Evolutionary conservation across 306 rosid genomes (phyloP).

Genomic region (Canavalia gladiata): DNA sequence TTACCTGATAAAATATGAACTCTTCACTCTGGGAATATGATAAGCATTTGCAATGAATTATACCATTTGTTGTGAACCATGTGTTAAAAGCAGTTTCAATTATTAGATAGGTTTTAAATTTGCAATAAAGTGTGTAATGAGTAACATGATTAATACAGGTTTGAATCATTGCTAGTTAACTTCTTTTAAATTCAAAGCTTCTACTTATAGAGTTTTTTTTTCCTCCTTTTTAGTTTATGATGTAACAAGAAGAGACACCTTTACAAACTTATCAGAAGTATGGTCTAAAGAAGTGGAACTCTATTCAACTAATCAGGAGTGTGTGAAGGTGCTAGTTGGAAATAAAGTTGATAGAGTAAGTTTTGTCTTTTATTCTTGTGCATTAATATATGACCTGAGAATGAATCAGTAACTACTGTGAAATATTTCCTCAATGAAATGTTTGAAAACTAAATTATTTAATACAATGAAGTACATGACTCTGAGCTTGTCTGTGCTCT

Average conservation of each 20-base stretch:
- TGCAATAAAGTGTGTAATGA: neutral
- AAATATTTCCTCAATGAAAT: constrained; percentile 27
- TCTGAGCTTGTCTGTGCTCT: constrained; percentile 28
- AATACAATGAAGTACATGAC: neutral
- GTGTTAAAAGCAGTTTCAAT: constrained; percentile 63
- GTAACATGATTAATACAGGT: neutral
- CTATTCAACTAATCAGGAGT: constrained; percentile 81
- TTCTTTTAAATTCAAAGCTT: constrained; percentile 17
- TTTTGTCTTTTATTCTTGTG: constrained; percentile 39
- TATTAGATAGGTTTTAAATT: neutral
- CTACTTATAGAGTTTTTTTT: constrained; percentile 11
- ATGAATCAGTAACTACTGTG: constrained; percentile 1
- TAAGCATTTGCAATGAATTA: constrained; percentile 8
- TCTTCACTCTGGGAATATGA: neutral
- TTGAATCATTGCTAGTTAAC: neutral
- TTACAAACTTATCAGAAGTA: constrained; percentile 79
- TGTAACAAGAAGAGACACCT: constrained; percentile 89
- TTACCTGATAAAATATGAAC: constrained; percentile 5
- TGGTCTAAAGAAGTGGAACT: constrained; percentile 98
- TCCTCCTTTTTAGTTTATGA: constrained; percentile 70
- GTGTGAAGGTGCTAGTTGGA: constrained; percentile 93
- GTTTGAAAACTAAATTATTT: constrained; percentile 29
- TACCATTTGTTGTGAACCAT: constrained; percentile 41
- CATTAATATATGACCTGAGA: constrained; percentile 31
- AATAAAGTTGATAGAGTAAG: constrained; percentile 96